phyloP scores from a whole-genome alignment of 2,329 filamentous ascomycete species.

The Epichloe typhina region DNA sequence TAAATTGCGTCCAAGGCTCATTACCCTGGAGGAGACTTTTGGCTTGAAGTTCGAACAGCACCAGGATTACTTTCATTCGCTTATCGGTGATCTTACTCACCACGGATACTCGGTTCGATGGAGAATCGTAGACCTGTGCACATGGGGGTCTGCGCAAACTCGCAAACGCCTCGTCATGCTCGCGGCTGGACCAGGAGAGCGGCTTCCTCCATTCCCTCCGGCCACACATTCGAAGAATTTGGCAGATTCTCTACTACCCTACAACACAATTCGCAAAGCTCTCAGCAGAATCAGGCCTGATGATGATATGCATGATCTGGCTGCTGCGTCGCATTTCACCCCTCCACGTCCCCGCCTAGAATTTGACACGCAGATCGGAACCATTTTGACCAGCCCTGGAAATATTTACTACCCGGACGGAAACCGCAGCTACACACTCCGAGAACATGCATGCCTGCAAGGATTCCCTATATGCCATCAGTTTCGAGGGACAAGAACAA shows the following conservation, averaged over 20 bases:
- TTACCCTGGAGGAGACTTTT: constrained; percentile 69
- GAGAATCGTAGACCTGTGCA: constrained; percentile 41
- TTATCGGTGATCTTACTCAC: constrained; percentile 52
- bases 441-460: constrained; percentile 57
- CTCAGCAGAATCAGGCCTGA: constrained; percentile 20
- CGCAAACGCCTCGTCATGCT: constrained; percentile 42
- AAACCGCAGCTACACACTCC: constrained; percentile 45
- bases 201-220: constrained; percentile 49
- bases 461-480: constrained; percentile 51
- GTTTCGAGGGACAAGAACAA: constrained; percentile 33
- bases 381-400: constrained; percentile 52
- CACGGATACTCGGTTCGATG: constrained; percentile 58
- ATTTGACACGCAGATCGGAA: constrained; percentile 34
- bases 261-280: constrained; percentile 31
- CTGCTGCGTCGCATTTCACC: constrained; percentile 13
- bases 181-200: constrained; percentile 54
- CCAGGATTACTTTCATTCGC: constrained; percentile 38
- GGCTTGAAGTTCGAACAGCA: constrained; percentile 47
- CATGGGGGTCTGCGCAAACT: constrained; percentile 37
- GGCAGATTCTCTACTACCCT: constrained; percentile 21
- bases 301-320: constrained; percentile 28
- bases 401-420: constrained; percentile 55
- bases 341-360: constrained; percentile 28
- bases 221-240: constrained; percentile 42
- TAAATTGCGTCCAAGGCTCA: constrained; percentile 48